Evolutionary conservation across 148 eudicot species (phyloP), one percentile per base, ranked within the genome.

Genomic region (Pharnaceum exiguum): DNA sequence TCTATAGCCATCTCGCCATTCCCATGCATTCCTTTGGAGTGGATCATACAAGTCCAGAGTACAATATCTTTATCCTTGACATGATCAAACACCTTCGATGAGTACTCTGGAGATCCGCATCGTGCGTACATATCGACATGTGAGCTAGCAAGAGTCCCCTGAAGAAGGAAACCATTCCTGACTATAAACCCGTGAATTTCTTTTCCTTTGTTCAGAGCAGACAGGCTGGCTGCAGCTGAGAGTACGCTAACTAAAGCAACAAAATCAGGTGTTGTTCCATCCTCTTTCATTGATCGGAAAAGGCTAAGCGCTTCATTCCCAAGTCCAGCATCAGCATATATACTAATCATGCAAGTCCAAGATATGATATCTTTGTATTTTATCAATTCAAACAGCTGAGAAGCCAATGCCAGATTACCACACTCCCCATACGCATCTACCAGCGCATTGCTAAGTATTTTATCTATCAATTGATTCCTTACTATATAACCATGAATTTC

Each of bases 101-200:
- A 73, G 67, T 76, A 59, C 31, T 83, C 79, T 5, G 82, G 37
- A 61, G 71, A 57, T 13, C 95, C 99, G 74, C 96, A 88, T 49
- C 77, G 63, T 4, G 88, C 88, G 61, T 88, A 88, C 89, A 85
- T 85, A 73, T 85, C 89, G 58, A 93, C 77, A 51, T 88, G 90
- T 54, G 99, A 81, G 64, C 84, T 87, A 43, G 78, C 73, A 39
- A 84, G 51, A 5, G 85, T 69, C 61, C 80, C 88, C 49, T 75
- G 79, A 16, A 76, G n/a, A 52, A 46, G 33, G 52, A 77, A 76
- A 46, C 78, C 73, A 22, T 65, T 79, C 62, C 95, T 79, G 61
- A 85, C 22, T 38, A 83, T 55, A 69, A 63, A 85, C 15, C 88
- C 96, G 54, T 91, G 98, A 56, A 85, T 75, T 75, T 91, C 96